phyloP scores from a whole-genome alignment of 2,329 filamentous ascomycete genomes.

The Curvularia spicifera region DNA sequence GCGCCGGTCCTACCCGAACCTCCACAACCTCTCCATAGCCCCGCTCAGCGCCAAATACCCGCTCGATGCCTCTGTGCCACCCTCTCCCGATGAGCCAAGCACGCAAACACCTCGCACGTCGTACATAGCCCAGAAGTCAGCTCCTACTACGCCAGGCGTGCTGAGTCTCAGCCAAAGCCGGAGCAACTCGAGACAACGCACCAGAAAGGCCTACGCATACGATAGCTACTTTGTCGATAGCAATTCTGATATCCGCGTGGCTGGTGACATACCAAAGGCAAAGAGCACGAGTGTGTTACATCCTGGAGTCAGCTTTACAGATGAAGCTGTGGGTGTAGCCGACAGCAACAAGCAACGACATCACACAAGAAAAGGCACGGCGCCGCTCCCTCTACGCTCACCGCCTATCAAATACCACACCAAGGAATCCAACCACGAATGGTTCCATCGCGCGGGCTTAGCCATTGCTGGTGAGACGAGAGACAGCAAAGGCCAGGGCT shows the following conservation, averaged over 20 bases:
- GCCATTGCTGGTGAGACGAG: slow-evolving; percentile 63
- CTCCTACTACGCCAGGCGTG: slow-evolving; percentile 58
- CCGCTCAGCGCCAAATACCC: slow-evolving; percentile 63
- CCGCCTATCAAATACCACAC: slow-evolving; percentile 41
- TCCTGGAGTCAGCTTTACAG: slow-evolving; percentile 38
- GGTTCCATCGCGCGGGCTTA: slow-evolving; percentile 65
- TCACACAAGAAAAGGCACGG: slow-evolving; percentile 42
- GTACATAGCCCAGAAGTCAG: slow-evolving; percentile 58
- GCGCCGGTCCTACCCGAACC: slow-evolving; percentile 65
- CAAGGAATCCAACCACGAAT: slow-evolving; percentile 55
- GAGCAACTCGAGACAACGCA: slow-evolving; percentile 46
- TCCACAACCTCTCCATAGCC: slow-evolving; percentile 66
- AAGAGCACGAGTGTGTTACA: slow-evolving; percentile 55
- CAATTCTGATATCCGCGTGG: slow-evolving; percentile 30
- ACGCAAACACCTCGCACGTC: slow-evolving; percentile 48
- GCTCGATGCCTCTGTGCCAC: slow-evolving; percentile 53
- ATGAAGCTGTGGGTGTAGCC: slow-evolving; percentile 15
- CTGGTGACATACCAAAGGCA: slow-evolving; percentile 53
- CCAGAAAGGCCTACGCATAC: slow-evolving; percentile 42
- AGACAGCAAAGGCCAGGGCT: slow-evolving; percentile 68
- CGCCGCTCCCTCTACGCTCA: slow-evolving; percentile 36
- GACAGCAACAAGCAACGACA: slow-evolving; percentile 23
- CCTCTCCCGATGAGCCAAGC: slow-evolving; percentile 37
- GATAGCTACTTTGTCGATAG: slow-evolving; percentile 43
- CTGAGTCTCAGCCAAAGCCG: slow-evolving; percentile 52